phyloP scores from a whole-genome alignment of 2,329 filamentous ascomycete genomes.

The Paraphoma sp. region DNA sequence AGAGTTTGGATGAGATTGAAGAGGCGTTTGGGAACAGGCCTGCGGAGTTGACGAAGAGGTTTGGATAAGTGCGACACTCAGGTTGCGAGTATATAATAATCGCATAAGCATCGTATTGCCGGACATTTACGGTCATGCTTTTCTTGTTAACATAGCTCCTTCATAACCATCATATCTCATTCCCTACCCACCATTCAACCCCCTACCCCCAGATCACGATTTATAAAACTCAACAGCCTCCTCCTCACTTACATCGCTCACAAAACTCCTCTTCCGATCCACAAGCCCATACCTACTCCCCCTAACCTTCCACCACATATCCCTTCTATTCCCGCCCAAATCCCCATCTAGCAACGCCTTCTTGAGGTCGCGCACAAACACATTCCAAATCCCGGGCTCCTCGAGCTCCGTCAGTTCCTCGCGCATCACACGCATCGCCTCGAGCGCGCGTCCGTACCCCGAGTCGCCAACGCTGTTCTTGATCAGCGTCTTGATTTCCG shows the following conservation, averaged over 20 bases:
- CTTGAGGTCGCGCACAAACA: constrained; percentile 75
- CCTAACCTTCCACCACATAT: constrained; percentile 82
- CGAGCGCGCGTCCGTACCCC: constrained; percentile 76
- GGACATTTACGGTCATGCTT: neutral
- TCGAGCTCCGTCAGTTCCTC: constrained; percentile 79
- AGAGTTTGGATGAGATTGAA: constrained; percentile 54
- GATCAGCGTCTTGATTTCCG: constrained; percentile 73
- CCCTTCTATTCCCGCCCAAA: constrained; percentile 76
- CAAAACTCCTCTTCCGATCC: constrained; percentile 66
- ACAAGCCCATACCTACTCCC: constrained; percentile 75
- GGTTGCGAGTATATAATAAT: too few relatives aligned
- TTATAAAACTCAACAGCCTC: constrained; percentile 64
- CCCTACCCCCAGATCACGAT: constrained; percentile 8
- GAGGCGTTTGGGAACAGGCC: constrained; percentile 43
- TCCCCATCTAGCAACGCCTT: constrained; percentile 70
- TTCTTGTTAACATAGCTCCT: neutral
- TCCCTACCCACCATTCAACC: neutral
- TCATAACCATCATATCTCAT: neutral
- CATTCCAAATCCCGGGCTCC: constrained; percentile 78
- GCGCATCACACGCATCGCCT: constrained; percentile 78
- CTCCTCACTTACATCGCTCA: constrained; percentile 70
- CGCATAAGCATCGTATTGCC: too few relatives aligned
- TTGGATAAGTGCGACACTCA: constrained; percentile 10
- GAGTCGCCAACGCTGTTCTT: constrained; percentile 75
- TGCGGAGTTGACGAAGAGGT: constrained; percentile 26